phyloP scores from a whole-genome alignment of 257 asterid genomes.

The Cinchona pubescens region DNA sequence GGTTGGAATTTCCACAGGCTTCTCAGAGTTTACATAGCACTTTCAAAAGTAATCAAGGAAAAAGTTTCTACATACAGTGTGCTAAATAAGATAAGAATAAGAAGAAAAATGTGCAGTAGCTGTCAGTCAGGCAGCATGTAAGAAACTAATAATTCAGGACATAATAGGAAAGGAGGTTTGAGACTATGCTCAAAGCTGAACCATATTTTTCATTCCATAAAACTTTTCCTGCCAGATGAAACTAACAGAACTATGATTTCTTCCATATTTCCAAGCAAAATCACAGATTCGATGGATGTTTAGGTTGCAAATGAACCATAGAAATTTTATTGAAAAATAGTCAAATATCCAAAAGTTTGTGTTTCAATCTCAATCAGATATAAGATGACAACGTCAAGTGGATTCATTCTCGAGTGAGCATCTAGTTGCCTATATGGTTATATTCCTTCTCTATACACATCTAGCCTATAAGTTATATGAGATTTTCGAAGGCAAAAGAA shows the following conservation, averaged over 20 bases:
- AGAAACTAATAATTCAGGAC: conserved; percentile 2
- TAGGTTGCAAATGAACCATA: background rate
- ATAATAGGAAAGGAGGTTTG: background rate
- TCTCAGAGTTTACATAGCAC: background rate
- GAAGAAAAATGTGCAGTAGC: background rate
- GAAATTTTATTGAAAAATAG: background rate
- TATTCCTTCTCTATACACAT: too few species aligned
- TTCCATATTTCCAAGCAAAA: background rate
- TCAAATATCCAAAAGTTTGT: background rate
- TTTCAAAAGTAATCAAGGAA: background rate
- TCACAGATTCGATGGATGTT: background rate
- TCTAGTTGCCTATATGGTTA: background rate
- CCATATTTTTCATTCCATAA: background rate
- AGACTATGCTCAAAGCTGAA: background rate
- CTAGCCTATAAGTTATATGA: too few species aligned
- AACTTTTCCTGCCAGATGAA: conserved; percentile 6
- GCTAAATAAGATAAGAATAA: background rate
- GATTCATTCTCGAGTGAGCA: background rate
- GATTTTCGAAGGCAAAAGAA: background rate
- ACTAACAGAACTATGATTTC: background rate
- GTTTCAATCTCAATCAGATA: background rate
- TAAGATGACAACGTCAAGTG: background rate
- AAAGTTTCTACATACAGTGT: background rate
- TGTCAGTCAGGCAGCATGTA: conserved; percentile 1
- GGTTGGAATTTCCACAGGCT: background rate